Evolutionary conservation across 129 eudicot genomes (phyloP), one percentile per base, ranked within the genome.

Genomic region (Pulicaria dysenterica): DNA sequence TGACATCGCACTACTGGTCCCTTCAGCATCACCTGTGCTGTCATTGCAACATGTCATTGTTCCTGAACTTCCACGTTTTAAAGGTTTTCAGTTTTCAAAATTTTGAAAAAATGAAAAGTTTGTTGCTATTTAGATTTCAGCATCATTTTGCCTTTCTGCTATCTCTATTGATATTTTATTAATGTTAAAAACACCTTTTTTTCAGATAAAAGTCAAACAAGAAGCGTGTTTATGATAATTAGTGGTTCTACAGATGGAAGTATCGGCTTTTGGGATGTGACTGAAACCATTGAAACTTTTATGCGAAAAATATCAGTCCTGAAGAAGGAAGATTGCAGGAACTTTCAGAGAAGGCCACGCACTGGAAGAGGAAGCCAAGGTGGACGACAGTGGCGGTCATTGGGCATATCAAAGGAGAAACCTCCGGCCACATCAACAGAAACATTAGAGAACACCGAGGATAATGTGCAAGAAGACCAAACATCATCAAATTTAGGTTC

Each of bases 291-390:
- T 55, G 84, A 86, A 75, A 78, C 73, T 24, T 90, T 88, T 67
- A 69, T 94, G 82, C 84, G 60, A 51, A 86, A 78, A 56, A 73
- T 88, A 65, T 72, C 89, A 73, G 62, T 77, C 62, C 86, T 94
- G 57, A 72, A 83, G 50, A 48, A 81, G 70, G 86, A 86, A 57
- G 79, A 84, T 57, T 79, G 69, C 57, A 60, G 59, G 42, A 93
- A 81, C 67, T 70, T 78, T 73, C 96, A 90, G 80, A 94, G 70
- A 79, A 84, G 98, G 45, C 98, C 98, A 37, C 93, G 91, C 15
- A 90, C 98, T 59, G 98, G 98, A 38, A 84, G 98, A 84, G 98
- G 98, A 83, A 94, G 98, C 86, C 98, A 94, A 80, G 98, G 98
- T 64, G 98, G 98, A 68, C 86, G 98, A 50, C 79, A 86, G 87